Percentiles rank a stretch among this genome's conserved stretches.
Conservation (phyloP, 495 filamentous ascomycete genomes). For the Trichoderma asperelloides region DNA sequence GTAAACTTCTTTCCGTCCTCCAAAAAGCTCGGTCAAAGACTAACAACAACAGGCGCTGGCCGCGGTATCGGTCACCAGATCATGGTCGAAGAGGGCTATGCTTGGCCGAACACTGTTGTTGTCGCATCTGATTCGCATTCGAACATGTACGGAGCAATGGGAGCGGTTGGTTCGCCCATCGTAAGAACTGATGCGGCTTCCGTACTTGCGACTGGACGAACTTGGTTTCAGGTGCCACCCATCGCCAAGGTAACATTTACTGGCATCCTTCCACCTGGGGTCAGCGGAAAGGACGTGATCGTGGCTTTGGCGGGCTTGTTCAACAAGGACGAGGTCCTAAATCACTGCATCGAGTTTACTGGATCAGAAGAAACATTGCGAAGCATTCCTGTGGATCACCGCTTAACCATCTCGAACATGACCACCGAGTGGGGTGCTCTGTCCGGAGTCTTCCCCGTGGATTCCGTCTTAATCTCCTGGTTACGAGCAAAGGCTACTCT, state of each 20-base stretch:
- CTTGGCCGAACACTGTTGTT: slow-evolving; percentile 56
- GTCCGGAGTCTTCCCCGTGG: slow-evolving; percentile 62
- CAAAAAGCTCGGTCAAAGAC: too few relatives aligned
- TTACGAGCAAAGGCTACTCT: slow-evolving; percentile 65
- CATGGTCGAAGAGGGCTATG: slow-evolving; percentile 78
- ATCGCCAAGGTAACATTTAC: slow-evolving; percentile 73
- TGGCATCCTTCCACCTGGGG: slow-evolving; percentile 65
- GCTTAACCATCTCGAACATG: slow-evolving; percentile 89
- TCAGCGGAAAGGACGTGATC: slow-evolving; percentile 94
- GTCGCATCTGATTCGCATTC: slow-evolving; percentile 71
- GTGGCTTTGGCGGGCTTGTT: slow-evolving; percentile 83
- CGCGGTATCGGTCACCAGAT: slow-evolving; percentile 84
- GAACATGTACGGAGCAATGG: slow-evolving; percentile 76
- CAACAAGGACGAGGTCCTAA: slow-evolving; percentile 82
- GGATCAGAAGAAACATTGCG: slow-evolving; percentile 69
- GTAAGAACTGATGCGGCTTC: slow-evolving; percentile 74
- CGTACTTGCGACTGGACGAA: slow-evolving; percentile 71
- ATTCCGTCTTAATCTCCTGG: slow-evolving; percentile 66
- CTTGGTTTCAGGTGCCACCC: slow-evolving; percentile 74
- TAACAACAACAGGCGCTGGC: slow-evolving; percentile 42
- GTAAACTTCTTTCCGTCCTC: too few relatives aligned
- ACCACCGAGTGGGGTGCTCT: slow-evolving; percentile 91
- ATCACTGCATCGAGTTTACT: slow-evolving; percentile 86
- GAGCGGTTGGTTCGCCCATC: slow-evolving; percentile 59
- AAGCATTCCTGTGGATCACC: slow-evolving; percentile 66